Percentiles rank a stretch among this genome's conserved stretches.
Conservation (phyloP, 192 early-diverging fungal species). For the Coemansia furcata region DNA sequence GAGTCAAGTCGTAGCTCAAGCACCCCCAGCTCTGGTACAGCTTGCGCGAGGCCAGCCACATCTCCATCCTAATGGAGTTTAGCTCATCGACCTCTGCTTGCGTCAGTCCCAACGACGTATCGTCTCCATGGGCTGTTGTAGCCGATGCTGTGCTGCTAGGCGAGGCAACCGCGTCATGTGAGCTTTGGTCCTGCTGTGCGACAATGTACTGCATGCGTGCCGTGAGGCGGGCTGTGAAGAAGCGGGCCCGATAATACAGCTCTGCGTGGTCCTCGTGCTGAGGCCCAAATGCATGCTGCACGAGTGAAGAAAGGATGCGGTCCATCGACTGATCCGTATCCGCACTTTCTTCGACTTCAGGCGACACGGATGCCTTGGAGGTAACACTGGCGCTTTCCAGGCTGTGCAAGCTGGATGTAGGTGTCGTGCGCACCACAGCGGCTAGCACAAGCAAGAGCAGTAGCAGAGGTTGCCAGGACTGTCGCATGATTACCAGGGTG, state of each 20-base stretch:
- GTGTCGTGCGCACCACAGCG: neutral
- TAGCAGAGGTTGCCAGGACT: neutral
- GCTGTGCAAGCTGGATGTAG: neutral
- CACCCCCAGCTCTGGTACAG: conserved; percentile 40
- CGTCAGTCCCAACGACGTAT: conserved; percentile 7
- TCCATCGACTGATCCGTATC: conserved; percentile 4
- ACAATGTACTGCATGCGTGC: conserved; percentile 38
- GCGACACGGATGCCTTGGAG: neutral
- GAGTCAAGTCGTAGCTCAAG: conserved; percentile 42
- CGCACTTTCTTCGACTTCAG: neutral
- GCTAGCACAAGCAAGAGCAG: conserved; percentile 8
- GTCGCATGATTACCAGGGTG: neutral
- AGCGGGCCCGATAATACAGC: conserved; percentile 39
- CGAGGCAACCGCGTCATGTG: neutral
- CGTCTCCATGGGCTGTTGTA: neutral
- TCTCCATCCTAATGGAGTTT: conserved; percentile 29
- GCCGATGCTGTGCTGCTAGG: neutral
- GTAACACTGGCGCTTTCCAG: neutral
- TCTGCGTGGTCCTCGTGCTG: conserved; percentile 20
- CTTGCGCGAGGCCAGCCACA: conserved; percentile 40
- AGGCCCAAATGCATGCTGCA: conserved; percentile 34
- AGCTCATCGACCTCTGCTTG: conserved; percentile 36
- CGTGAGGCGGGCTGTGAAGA: conserved; percentile 40
- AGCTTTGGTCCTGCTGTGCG: conserved; percentile 6
- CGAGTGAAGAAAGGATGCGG: conserved; percentile 21